A percentile compares a stretch with the other conserved stretches of the same genome.
Conservation (phyloP, 164 flowering plant species). For the Chloranthus sessilifolius region DNA sequence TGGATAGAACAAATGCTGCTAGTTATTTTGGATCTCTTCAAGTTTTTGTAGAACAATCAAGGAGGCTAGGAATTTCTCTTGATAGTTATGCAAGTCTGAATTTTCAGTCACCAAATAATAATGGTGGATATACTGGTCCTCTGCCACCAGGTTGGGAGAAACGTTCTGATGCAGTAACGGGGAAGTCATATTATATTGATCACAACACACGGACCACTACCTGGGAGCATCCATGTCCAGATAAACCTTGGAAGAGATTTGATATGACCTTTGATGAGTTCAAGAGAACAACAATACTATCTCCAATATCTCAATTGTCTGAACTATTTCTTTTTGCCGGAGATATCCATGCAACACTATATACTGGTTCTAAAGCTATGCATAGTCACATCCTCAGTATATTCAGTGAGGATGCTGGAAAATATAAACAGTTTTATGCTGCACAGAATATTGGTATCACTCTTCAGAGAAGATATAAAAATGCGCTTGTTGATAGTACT, state of each 20-base stretch:
- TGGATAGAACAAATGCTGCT: constrained; percentile 99
- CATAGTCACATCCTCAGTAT: constrained; percentile 96
- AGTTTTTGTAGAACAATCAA: constrained; percentile 92
- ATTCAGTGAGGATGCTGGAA: constrained; percentile 86
- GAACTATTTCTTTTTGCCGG: constrained; percentile 88
- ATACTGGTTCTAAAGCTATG: constrained; percentile 99
- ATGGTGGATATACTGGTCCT: constrained; percentile 80
- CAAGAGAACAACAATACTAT: constrained; percentile 78
- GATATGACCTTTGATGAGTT: constrained; percentile 97
- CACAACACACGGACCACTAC: constrained; percentile 97
- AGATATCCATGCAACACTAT: constrained; percentile 97
- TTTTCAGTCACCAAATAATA: constrained; percentile 46
- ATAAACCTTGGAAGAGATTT: constrained; percentile 52
- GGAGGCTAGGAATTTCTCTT: constrained; percentile 82
- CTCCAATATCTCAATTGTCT: constrained; percentile 80
- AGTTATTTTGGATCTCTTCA: constrained; percentile 95
- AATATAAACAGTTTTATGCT: constrained; percentile 86
- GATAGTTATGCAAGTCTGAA: constrained; percentile 61
- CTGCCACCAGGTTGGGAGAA: constrained; percentile 99
- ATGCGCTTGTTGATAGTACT: constrained; percentile 88
- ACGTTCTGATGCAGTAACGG: constrained; percentile 89
- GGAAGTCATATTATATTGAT: constrained; percentile 86
- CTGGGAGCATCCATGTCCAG: constrained; percentile 98
- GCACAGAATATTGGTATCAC: constrained; percentile 95
- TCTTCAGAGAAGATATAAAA: constrained; percentile 86